Base-by-base conservation (phyloP, 805 yeast species). In the Millerozyma acaciae region DNA sequence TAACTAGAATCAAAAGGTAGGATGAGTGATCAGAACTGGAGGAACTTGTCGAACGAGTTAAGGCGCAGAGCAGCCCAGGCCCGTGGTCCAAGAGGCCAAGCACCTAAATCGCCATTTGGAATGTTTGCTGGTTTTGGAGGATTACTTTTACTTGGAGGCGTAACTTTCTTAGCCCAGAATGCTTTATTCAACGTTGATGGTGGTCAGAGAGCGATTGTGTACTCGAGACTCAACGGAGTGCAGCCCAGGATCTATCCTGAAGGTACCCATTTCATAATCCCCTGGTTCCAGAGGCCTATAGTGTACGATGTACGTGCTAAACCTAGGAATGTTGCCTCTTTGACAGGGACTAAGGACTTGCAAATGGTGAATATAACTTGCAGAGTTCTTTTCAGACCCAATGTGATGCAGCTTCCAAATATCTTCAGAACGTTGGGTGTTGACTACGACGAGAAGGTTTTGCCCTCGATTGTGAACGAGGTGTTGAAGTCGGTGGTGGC, bases 361-460 rank as follows among this genome's bases (percentile, higher is more conserved):
- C 98, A 93, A 68, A 93, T 93, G 98, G 98, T 93, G 31, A 93
- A 88, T 62, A 90, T 93, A 55, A 90, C 97, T n/a, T 93, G 98
- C 62, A 82, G 98, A 68, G 98, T 93, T 16, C 75, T 93, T 49
- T 83, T 94, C 35, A 80, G 89, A 58, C 98, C 98, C 1, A 82
- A 84, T 37, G 73, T 87, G 18, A 60, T 62, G 33, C 78, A 87
- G 33, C 71, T 93, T 46, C 96, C 97, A 16, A 72, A 70, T 8
- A 85, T 93, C 45, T 93, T 76, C 68, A 80, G 97, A 55, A 93
- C 98, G 2, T 70, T 93, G 47, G 98, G 98, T 33, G 73, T 71
- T 34, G 97, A 93, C 60, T 93, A 90, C 62, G 98, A 93, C 57
- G 98, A 93, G 67, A 80, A 96, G 51, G 96, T 93, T 13, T 73